A percentile compares a stretch with the other conserved stretches of the same genome.
Evolutionary conservation across 2,329 filamentous ascomycete genomes (phyloP).

Genomic region (Penicillium sumatraense): DNA sequence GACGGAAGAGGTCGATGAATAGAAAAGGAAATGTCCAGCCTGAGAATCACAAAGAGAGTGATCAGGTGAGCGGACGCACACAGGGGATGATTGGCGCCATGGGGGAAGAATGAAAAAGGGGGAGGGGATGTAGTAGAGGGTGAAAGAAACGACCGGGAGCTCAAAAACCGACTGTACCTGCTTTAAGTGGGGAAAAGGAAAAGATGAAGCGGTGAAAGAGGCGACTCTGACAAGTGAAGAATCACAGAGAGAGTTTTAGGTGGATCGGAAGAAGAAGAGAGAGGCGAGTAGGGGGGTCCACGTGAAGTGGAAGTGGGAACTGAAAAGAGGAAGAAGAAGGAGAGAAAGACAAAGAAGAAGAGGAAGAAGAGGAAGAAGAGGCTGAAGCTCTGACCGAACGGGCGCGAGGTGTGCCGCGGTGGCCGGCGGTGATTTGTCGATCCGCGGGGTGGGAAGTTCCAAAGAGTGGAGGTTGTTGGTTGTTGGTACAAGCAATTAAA

Average conservation of each 20-base stretch:
- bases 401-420: constrained; percentile 21
- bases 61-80: constrained; percentile 30
- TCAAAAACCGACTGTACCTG: constrained; percentile 22
- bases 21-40: constrained; percentile 10
- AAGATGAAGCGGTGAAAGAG: constrained; percentile 12
- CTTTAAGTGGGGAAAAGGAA: constrained; percentile 13
- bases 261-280: background rate
- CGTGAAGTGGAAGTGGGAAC: constrained; percentile 1
- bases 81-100: constrained; percentile 24
- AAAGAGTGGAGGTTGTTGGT: too few species aligned
- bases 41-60: constrained; percentile 22
- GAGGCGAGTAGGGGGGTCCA: constrained; percentile 1
- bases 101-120: constrained; percentile 1
- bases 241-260: background rate
- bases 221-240: background rate
- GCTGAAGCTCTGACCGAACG: constrained; percentile 14
- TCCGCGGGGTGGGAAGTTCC: constrained; percentile 19
- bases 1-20: background rate
- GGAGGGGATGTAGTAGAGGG: constrained; percentile 6
- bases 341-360: background rate
- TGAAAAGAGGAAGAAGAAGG: background rate
- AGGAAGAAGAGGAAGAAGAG: background rate
- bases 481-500: too few species aligned
- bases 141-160: constrained; percentile 2
- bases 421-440: constrained; percentile 28